Base-by-base conservation (phyloP, 768 basidiomycete species). In the Termitomyces sp. region DNA sequence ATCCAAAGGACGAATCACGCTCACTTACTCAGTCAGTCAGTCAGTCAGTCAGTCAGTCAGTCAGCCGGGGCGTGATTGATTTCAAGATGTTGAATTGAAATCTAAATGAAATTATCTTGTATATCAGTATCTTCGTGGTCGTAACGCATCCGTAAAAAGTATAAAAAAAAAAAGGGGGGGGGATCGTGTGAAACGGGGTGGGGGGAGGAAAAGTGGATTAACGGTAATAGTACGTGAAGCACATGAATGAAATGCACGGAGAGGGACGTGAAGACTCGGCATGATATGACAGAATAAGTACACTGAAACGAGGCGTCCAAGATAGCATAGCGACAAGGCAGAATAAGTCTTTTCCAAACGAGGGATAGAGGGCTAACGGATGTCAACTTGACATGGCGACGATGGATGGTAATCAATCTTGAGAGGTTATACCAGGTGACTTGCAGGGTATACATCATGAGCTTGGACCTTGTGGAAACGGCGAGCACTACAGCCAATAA, bases 361-460 rank as follows among this genome's bases (percentile, higher is more conserved):
- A 51, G 55, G 34, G 51, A 51, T 39, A 16, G 22, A 37, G 52
- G 31, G 34, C 26, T 47, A 13, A 37, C 20, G n/a, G n/a, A n/a
- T n/a, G 53, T 39, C 42, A 53, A 24, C n/a, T 45, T 48, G 41
- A 36, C 24, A 51, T 12, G 46, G 26, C 18, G 54, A 22, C 36
- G 28, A 44, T 37, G 51, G 45, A 44, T 45, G 28, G 29, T 29
- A 33, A 10, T 12, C 24, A 54, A 52, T 59, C 54, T 55, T 55
- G 47, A 60, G 22, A 18, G 58, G 59, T 59, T 51, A 64, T 62
- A 68, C 54, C 61, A 65, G 52, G 28, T 67, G 63, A 60, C 61
- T 67, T 67, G 63, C 59, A 60, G 68, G 68, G 68, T 69, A 69
- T 69, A 69, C 64, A 61, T 46, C 29, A 3, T 29, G 29, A 29